Evolutionary conservation across 345 rosid genomes (phyloP).

Genomic region (Gossypium longicalyx): DNA sequence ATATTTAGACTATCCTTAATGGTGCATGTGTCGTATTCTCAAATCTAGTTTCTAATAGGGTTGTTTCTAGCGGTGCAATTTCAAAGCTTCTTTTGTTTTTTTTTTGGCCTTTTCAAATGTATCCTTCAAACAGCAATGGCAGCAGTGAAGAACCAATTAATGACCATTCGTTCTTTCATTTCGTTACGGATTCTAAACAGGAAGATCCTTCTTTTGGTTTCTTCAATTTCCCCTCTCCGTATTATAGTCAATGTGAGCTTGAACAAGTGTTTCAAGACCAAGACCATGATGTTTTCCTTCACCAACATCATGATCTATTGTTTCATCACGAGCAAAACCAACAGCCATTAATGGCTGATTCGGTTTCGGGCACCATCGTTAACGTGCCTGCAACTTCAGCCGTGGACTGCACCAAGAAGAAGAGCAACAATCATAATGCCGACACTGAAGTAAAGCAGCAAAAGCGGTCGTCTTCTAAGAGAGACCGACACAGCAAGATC

Average conservation of each 20-base stretch:
- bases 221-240: constrained; percentile 47
- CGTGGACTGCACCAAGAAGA: background rate
- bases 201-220: constrained; percentile 32
- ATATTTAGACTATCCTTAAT: background rate
- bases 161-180: constrained; percentile 25
- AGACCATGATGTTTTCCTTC: constrained; percentile 25
- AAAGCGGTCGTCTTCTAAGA: constrained; percentile 28
- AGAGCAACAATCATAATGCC: no score
- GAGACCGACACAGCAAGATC: constrained; percentile 86
- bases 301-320: constrained; percentile 25
- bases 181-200: constrained; percentile 24
- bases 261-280: constrained; percentile 17
- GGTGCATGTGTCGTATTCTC: constrained; percentile 26
- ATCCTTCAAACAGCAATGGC: constrained; percentile 31
- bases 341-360: constrained; percentile 10
- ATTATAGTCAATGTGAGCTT: constrained; percentile 29
- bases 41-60: constrained; percentile 16
- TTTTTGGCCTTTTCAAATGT: constrained; percentile 26
- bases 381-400: constrained; percentile 20
- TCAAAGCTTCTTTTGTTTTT: background rate
- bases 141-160: constrained; percentile 26
- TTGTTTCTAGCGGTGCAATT: constrained; percentile 21
- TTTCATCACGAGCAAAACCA: constrained; percentile 19
- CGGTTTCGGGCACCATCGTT: constrained; percentile 23
- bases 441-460: background rate